Conservation (phyloP, 169 alveolate species). For the Cryptosporidium parvum region DNA sequence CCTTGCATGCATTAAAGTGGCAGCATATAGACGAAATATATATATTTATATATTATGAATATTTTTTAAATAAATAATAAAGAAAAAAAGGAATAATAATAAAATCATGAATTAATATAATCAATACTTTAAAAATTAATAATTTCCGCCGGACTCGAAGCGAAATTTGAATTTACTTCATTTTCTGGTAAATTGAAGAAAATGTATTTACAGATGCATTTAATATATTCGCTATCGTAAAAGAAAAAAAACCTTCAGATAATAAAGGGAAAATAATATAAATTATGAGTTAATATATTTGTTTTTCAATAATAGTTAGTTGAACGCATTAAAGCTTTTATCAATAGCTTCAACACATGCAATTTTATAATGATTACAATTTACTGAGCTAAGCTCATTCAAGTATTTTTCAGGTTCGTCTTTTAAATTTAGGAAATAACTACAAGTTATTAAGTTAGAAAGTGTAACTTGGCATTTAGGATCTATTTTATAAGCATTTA, state of each 20-base stretch:
- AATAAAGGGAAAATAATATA: no score
- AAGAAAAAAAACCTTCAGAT: neutral
- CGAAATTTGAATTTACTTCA: no score
- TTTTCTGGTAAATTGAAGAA: no score
- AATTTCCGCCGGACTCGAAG: no score
- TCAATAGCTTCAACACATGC: constrained; percentile 21
- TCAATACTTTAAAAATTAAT: no score
- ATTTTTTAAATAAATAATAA: no score
- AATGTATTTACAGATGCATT: no score
- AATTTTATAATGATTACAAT: constrained; percentile 17
- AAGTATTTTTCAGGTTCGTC: constrained; percentile 39
- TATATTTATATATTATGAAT: no score
- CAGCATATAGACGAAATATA: no score
- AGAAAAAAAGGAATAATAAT: no score
- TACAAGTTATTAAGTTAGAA: constrained; percentile 49
- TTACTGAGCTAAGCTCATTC: constrained; percentile 16
- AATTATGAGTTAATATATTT: neutral
- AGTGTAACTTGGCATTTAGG: constrained; percentile 57
- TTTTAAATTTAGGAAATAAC: constrained; percentile 32
- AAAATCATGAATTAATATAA: no score
- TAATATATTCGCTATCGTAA: no score
- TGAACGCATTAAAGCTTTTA: constrained; percentile 8
- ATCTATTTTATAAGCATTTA: constrained; percentile 48
- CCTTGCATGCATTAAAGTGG: neutral
- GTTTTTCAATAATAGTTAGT: neutral